Percentiles rank a stretch among this genome's conserved stretches.
Evolutionary conservation across 805 yeast species (phyloP).

Genomic region (Candida silvicultrix): DNA sequence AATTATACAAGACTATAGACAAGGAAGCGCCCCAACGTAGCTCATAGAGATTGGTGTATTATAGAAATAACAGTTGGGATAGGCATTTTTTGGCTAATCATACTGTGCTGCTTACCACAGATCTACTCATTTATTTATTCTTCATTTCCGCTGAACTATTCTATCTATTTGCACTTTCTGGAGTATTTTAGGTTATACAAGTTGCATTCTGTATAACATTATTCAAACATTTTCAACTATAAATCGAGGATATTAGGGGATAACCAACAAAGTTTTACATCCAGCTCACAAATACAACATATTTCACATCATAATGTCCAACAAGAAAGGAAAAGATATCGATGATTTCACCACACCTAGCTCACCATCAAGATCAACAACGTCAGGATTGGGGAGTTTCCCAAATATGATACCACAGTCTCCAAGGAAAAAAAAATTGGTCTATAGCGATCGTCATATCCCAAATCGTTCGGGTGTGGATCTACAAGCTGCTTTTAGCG

Average conservation of each 20-base stretch:
- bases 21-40: neutral
- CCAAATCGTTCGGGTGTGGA: conserved; percentile 86
- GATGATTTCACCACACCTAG: conserved; percentile 18
- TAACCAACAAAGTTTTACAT: too few species aligned
- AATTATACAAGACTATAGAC: neutral
- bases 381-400: conserved; percentile 10
- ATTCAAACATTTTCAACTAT: too few species aligned
- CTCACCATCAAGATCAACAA: conserved; percentile 25
- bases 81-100: too few species aligned
- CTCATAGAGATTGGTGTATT: neutral
- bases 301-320: conserved; percentile 8
- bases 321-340: conserved; percentile 7
- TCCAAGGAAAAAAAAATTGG: conserved; percentile 29
- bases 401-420: conserved; percentile 23
- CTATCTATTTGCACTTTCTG: too few species aligned
- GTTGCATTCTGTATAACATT: too few species aligned
- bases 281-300: too few species aligned
- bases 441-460: conserved; percentile 79
- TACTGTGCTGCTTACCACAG: too few species aligned
- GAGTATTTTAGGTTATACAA: too few species aligned
- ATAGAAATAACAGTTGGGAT: too few species aligned
- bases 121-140: too few species aligned
- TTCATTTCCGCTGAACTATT: too few species aligned
- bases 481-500: conserved; percentile 64
- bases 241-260: too few species aligned